Evolutionary conservation across 129 eudicot genomes (phyloP).

Genomic region (Heracleum sosnowskyi): DNA sequence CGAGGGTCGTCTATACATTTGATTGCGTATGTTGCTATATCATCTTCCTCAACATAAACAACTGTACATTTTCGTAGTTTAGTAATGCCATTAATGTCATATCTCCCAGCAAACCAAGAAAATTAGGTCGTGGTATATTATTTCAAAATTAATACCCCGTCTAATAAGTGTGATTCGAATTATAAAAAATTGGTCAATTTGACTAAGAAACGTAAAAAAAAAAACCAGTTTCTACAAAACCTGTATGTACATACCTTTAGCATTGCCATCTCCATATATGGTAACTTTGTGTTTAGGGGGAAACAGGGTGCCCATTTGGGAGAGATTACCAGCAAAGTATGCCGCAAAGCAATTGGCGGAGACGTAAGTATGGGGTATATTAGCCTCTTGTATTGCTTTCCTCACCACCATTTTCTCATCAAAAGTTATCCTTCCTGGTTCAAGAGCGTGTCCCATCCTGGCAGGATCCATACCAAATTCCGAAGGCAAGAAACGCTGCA

Average conservation of each 20-base stretch:
- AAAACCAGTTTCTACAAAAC: too few species aligned
- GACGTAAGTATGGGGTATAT: slow-evolving; percentile 38
- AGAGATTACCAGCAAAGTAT: slow-evolving; percentile 15
- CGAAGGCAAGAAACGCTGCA: slow-evolving; percentile 44
- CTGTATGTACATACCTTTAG: neutral
- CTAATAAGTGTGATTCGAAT: too few species aligned
- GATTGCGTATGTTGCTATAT: slow-evolving; percentile 7
- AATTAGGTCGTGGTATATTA: too few species aligned
- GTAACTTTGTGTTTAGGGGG: slow-evolving; percentile 7
- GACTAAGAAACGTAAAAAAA: too few species aligned
- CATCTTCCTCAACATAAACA: slow-evolving; percentile 14
- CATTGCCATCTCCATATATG: slow-evolving; percentile 11
- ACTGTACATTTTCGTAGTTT: neutral
- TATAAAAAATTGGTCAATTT: too few species aligned
- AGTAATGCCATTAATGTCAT: too few species aligned
- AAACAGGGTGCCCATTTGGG: slow-evolving; percentile 12
- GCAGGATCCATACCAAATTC: slow-evolving; percentile 51
- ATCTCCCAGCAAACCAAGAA: too few species aligned
- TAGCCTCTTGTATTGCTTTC: slow-evolving; percentile 39
- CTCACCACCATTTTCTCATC: slow-evolving; percentile 46
- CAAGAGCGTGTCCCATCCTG: slow-evolving; percentile 35
- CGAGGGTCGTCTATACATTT: slow-evolving; percentile 11
- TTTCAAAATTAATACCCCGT: too few species aligned
- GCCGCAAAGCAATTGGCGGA: slow-evolving; percentile 30
- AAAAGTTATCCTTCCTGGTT: slow-evolving; percentile 43